These are phyloP conservation scores for Macadamia integrifolia DNA, from an alignment of 164 flowering plant species.

Conservation along the genomic window DNA sequence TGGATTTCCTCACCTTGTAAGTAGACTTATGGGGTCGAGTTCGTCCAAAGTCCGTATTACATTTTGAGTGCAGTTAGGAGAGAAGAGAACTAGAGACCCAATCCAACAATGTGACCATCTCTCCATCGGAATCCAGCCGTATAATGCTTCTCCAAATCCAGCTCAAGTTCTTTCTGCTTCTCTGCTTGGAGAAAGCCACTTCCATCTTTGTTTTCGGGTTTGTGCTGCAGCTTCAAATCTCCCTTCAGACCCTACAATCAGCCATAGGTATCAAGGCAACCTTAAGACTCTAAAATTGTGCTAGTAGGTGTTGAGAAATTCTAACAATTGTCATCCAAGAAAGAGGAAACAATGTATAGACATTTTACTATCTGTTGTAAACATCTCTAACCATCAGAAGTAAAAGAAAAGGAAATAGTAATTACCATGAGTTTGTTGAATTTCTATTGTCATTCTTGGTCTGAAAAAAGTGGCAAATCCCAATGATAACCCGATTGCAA, in stretches of 20 bases:
- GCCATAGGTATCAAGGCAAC: slow-evolving; percentile 94
- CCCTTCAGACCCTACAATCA: slow-evolving; percentile 99
- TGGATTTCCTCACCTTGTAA: too few relatives aligned
- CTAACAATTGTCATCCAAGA: slow-evolving; percentile 15
- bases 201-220: slow-evolving; percentile 27
- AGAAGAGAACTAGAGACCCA: slow-evolving; percentile 50
- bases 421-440: slow-evolving; percentile 98
- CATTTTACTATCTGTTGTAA: slow-evolving; percentile 7
- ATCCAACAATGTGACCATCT: slow-evolving; percentile 94
- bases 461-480: too few relatives aligned
- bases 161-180: slow-evolving; percentile 71
- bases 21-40: too few relatives aligned
- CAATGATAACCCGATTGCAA: too few relatives aligned
- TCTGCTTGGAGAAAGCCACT: slow-evolving; percentile 37
- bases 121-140: slow-evolving; percentile 88
- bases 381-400: background rate
- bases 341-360: slow-evolving; percentile 5
- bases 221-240: slow-evolving; percentile 43
- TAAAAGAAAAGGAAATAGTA: slow-evolving; percentile 5
- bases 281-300: slow-evolving; percentile 94
- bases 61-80: background rate
- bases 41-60: too few relatives aligned
- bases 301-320: slow-evolving; percentile 49
- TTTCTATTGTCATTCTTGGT: slow-evolving; percentile 78
- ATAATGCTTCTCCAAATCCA: slow-evolving; percentile 91